These are phyloP conservation scores for Fusarium sterilihyphosum DNA, from an alignment of 2,329 filamentous ascomycete genomes.

Conservation along the genomic window DNA sequence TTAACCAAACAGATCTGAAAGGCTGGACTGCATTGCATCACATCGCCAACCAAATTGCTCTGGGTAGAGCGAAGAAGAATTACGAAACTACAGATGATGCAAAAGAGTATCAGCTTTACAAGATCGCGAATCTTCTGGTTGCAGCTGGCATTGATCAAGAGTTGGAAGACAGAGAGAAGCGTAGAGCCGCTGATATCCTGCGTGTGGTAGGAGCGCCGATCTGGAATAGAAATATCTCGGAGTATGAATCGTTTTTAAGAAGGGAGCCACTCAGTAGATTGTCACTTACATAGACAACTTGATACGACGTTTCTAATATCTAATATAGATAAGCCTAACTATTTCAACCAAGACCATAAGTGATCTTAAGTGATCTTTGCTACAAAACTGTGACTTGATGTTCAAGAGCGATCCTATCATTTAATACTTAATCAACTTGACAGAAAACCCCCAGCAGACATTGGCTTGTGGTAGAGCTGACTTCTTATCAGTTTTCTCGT, in stretches of 20 bases:
- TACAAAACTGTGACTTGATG: too few relatives aligned
- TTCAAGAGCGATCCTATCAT: too few relatives aligned
- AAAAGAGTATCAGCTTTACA: conserved; percentile 6
- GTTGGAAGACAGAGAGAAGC: conserved; percentile 5
- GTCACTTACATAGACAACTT: background rate
- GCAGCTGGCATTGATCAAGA: background rate
- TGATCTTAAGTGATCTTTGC: background rate
- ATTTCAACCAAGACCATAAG: background rate
- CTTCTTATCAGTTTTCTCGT: background rate
- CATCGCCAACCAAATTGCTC: conserved; percentile 4
- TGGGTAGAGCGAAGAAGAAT: conserved; percentile 2
- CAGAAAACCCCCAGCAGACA: too few relatives aligned
- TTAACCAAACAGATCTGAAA: conserved; percentile 2
- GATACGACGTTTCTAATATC: background rate
- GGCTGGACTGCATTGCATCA: conserved; percentile 18
- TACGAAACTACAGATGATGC: background rate
- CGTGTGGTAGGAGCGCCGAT: conserved; percentile 4
- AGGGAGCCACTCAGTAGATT: background rate
- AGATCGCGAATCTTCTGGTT: background rate
- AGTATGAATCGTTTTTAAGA: background rate
- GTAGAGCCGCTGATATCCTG: conserved; percentile 1
- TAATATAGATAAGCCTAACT: background rate
- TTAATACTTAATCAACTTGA: background rate
- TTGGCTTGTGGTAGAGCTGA: background rate
- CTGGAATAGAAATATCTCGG: background rate